Conservation (phyloP, 2,329 filamentous ascomycete species). For the Tolypocladium pustulatum region DNA sequence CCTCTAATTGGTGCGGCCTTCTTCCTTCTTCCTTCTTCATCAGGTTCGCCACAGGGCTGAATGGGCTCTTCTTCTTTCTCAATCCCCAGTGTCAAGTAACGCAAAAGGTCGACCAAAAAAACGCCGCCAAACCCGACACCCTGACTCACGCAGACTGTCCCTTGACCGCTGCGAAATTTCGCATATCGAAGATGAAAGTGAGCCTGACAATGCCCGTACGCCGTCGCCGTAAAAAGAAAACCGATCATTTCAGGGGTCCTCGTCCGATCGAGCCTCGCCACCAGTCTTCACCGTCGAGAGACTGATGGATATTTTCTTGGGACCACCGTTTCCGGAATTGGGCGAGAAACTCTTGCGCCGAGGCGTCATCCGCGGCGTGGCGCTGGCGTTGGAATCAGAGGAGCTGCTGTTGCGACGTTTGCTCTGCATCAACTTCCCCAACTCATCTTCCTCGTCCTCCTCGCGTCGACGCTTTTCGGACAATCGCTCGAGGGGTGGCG, state of each 20-base stretch:
- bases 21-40: not conserved
- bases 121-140: not conserved
- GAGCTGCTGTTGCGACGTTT: slow-evolving; percentile 53
- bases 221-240: slow-evolving; percentile 6
- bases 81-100: not conserved
- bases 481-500: slow-evolving; percentile 63
- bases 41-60: not conserved
- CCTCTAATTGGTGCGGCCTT: not conserved
- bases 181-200: not conserved
- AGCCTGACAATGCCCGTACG: slow-evolving; percentile 5
- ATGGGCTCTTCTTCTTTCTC: not conserved
- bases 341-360: slow-evolving; percentile 31
- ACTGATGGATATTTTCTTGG: slow-evolving; percentile 50
- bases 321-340: slow-evolving; percentile 26
- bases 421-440: slow-evolving; percentile 67
- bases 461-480: slow-evolving; percentile 86
- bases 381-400: slow-evolving; percentile 28
- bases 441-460: slow-evolving; percentile 79
- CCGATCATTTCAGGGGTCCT: slow-evolving; percentile 20
- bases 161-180: not conserved
- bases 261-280: slow-evolving; percentile 25
- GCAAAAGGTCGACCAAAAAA: not conserved
- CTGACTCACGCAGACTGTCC: not conserved
- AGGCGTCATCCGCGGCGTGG: slow-evolving; percentile 18
- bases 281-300: slow-evolving; percentile 34